Conservation (phyloP, 1,284 basidiomycete species). For the Trichosporon sp. region DNA sequence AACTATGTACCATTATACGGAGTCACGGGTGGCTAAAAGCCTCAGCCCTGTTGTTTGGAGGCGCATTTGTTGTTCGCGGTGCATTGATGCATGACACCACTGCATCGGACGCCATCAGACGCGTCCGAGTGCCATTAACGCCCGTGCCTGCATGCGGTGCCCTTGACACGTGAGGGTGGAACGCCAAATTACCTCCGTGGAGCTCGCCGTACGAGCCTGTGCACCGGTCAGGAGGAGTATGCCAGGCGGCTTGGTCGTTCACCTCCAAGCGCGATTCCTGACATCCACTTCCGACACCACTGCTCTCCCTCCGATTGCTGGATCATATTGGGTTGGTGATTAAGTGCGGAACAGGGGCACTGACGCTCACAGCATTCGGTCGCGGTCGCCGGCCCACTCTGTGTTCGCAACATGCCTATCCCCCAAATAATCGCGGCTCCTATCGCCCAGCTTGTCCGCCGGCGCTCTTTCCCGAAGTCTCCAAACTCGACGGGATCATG, state of each 20-base stretch:
- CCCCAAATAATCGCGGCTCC: background rate
- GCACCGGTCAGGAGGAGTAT: background rate
- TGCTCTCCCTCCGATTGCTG: no score
- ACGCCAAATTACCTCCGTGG: background rate
- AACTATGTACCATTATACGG: no score
- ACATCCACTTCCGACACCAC: no score
- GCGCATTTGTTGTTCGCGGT: no score
- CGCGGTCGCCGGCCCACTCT: background rate
- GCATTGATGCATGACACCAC: no score
- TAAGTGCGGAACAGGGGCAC: background rate
- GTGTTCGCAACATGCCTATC: background rate
- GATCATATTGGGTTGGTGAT: no score
- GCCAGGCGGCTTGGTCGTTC: no score
- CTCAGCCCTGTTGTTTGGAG: no score
- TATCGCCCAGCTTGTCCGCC: background rate
- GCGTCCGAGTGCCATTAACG: no score
- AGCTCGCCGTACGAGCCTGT: background rate
- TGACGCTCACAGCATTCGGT: background rate
- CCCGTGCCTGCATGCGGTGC: background rate
- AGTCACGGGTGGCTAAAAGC: no score
- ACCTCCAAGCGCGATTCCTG: no score
- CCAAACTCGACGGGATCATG: background rate
- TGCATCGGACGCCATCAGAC: no score
- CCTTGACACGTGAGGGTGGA: background rate
- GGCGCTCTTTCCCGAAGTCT: background rate